phyloP scores from a whole-genome alignment of 2,329 filamentous ascomycete species.

The Bipolaris victoriae region DNA sequence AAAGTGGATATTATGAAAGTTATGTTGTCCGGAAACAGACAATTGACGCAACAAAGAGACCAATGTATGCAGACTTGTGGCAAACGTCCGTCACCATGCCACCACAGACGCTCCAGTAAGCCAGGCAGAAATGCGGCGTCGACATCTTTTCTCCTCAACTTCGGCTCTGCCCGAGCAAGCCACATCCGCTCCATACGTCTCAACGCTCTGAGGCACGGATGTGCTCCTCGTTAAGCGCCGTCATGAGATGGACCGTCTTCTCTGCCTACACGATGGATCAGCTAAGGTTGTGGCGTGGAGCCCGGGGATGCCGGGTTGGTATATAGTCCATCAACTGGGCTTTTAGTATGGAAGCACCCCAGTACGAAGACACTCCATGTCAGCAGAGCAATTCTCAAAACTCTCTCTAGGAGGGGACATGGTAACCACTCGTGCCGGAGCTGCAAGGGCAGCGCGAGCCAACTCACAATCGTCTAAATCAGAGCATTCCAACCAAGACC shows the following conservation, averaged over 20 bases:
- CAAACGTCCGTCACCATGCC: constrained; percentile 19
- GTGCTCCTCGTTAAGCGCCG: constrained; percentile 40
- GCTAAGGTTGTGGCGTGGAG: constrained; percentile 39
- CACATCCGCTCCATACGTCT: constrained; percentile 37
- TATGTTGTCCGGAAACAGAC: constrained; percentile 12
- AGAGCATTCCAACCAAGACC: constrained; percentile 28
- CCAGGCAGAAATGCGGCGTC: constrained; percentile 35
- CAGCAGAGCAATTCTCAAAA: constrained; percentile 45
- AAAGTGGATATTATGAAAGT: constrained; percentile 19
- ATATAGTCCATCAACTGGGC: constrained; percentile 38
- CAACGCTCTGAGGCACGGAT: constrained; percentile 41
- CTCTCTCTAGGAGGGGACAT: constrained; percentile 47
- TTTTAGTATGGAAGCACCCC: constrained; percentile 21
- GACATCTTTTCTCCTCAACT: constrained; percentile 21
- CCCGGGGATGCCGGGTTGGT: constrained; percentile 26
- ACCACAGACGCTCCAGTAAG: constrained; percentile 23
- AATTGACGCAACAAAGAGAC: constrained; percentile 19
- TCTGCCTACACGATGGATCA: constrained; percentile 31
- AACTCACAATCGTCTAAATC: constrained; percentile 25
- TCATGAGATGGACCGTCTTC: constrained; percentile 31
- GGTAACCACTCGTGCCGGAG: constrained; percentile 47
- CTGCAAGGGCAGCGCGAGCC: constrained; percentile 37
- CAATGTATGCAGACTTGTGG: constrained; percentile 21
- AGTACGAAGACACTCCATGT: constrained; percentile 38
- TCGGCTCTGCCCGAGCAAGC: constrained; percentile 37